Evolutionary conservation across 2,329 filamentous ascomycete genomes (phyloP).

Genomic region (Penicillium sp.): DNA sequence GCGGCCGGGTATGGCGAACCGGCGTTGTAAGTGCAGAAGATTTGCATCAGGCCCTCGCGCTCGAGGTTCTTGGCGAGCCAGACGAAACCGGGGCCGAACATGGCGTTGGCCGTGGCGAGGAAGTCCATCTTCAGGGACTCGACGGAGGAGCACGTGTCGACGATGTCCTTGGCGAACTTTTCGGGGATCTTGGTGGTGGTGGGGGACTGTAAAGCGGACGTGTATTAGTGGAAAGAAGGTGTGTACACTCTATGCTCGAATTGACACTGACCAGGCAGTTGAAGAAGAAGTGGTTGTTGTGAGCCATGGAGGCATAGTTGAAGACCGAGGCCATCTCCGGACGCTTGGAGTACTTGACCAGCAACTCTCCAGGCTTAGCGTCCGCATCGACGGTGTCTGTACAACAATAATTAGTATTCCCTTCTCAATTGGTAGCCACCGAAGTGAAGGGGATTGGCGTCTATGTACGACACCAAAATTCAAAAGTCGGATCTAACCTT

Average conservation of each 20-base stretch:
- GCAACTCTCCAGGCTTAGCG: slow-evolving; percentile 66
- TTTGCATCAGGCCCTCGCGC: slow-evolving; percentile 57
- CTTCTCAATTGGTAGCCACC: background rate
- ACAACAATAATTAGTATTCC: slow-evolving; percentile 3
- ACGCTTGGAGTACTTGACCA: slow-evolving; percentile 76
- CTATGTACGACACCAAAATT: background rate
- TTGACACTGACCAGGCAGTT: slow-evolving; percentile 46
- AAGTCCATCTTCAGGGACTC: slow-evolving; percentile 82
- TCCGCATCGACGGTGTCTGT: slow-evolving; percentile 68
- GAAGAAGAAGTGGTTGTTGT: slow-evolving; percentile 74
- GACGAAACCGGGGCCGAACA: slow-evolving; percentile 97
- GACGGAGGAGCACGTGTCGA: slow-evolving; percentile 75
- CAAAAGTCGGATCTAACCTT: slow-evolving; percentile 59
- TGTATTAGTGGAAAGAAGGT: slow-evolving; percentile 14
- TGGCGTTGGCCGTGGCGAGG: slow-evolving; percentile 76
- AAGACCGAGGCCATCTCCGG: slow-evolving; percentile 78
- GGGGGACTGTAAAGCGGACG: slow-evolving; percentile 41
- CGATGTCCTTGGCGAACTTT: slow-evolving; percentile 62
- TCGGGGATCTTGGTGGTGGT: slow-evolving; percentile 57
- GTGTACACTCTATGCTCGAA: background rate
- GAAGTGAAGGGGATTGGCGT: background rate
- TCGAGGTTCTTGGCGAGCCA: slow-evolving; percentile 76
- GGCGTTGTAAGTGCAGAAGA: slow-evolving; percentile 88
- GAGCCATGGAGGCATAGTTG: slow-evolving; percentile 95
- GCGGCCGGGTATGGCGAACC: slow-evolving; percentile 85